These are phyloP conservation scores for Cladosporium halotolerans DNA, from an alignment of 2,329 filamentous ascomycete genomes.

Conservation along the genomic window DNA sequence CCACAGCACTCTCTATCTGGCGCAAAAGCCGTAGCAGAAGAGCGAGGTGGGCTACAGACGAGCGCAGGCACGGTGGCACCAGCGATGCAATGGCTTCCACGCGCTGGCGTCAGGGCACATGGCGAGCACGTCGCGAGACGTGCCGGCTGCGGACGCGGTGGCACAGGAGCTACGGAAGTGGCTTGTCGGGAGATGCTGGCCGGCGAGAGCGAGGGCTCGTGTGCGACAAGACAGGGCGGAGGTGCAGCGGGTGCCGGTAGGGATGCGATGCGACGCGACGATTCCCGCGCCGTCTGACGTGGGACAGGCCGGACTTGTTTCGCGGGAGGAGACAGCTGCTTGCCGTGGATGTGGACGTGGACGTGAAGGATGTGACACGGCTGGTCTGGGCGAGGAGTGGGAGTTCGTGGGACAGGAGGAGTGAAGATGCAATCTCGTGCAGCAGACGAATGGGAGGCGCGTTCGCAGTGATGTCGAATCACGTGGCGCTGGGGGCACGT, in stretches of 20 bases:
- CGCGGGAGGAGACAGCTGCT: background rate
- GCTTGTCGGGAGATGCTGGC: too few species aligned
- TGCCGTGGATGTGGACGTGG: background rate
- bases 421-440: background rate
- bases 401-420: background rate
- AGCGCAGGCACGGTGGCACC: too few species aligned
- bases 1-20: too few species aligned
- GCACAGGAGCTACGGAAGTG: background rate
- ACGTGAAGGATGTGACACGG: background rate
- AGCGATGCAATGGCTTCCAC: slow-evolving; percentile 3
- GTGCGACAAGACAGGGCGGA: background rate
- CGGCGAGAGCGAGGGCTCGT: background rate
- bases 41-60: too few species aligned
- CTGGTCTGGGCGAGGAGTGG: background rate
- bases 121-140: slow-evolving; percentile 7
- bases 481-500: background rate
- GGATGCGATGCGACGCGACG: background rate
- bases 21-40: too few species aligned
- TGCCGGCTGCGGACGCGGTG: background rate
- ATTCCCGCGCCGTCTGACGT: background rate
- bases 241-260: background rate
- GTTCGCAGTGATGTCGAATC: too few species aligned
- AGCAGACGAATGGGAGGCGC: background rate
- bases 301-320: background rate
- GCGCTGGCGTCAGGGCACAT: slow-evolving; percentile 11